Percentiles rank a stretch among this genome's conserved stretches.
Conservation (phyloP, 345 rosid species). For the Corymbia maculata region DNA sequence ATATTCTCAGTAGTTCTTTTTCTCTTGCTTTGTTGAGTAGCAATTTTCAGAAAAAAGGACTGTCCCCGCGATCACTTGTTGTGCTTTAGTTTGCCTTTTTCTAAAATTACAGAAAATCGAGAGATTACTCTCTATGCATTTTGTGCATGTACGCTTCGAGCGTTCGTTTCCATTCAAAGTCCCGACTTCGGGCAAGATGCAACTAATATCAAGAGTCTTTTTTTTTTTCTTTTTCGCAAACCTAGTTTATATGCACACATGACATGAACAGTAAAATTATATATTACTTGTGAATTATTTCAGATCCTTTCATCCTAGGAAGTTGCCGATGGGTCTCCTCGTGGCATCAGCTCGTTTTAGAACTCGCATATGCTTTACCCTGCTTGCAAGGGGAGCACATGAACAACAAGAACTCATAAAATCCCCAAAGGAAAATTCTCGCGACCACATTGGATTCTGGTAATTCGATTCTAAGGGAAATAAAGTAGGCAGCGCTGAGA, state of each 20-base stretch:
- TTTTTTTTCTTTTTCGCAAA: too few relatives aligned
- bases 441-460: not conserved
- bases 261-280: not conserved
- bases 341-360: fast-evolving
- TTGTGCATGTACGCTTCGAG: not conserved
- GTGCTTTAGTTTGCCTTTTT: not conserved
- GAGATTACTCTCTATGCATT: not conserved
- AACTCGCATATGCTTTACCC: not conserved
- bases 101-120: not conserved
- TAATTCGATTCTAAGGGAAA: not conserved
- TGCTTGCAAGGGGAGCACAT: not conserved
- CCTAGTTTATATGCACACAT: not conserved
- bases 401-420: not conserved
- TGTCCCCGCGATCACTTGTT: not conserved
- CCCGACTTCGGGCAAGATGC: not conserved
- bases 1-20: not conserved
- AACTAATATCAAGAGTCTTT: not conserved
- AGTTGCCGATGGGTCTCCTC: not conserved
- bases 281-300: not conserved
- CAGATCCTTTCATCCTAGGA: not conserved
- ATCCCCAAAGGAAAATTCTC: not conserved
- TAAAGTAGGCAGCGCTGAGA: not conserved
- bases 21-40: not conserved
- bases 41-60: not conserved
- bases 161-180: not conserved